Evolutionary conservation across 192 early-diverging fungal genomes (phyloP).

Genomic region (Coemansia sp.): DNA sequence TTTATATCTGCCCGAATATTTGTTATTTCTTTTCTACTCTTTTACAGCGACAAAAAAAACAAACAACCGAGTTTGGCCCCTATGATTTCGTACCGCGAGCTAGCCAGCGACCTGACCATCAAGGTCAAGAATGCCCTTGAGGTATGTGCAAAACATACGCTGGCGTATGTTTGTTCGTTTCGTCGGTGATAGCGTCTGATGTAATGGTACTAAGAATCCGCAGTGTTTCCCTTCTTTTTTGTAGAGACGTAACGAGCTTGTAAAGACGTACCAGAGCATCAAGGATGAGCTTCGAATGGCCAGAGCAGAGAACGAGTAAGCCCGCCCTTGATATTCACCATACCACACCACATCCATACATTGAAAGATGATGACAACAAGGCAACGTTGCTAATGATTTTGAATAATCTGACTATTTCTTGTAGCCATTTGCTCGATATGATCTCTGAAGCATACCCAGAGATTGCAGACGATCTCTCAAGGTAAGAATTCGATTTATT

Average conservation of each 20-base stretch:
- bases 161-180: slow-evolving; percentile 3
- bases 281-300: slow-evolving; percentile 24
- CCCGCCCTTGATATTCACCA: neutral
- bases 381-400: neutral
- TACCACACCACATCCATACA: neutral
- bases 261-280: slow-evolving; percentile 33
- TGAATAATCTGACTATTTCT: neutral
- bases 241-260: slow-evolving; percentile 44
- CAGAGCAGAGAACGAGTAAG: slow-evolving; percentile 52
- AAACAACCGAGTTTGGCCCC: neutral
- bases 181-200: neutral
- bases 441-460: slow-evolving; percentile 42
- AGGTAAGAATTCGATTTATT: slow-evolving; percentile 22
- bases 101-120: slow-evolving; percentile 39
- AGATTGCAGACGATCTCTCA: slow-evolving; percentile 39
- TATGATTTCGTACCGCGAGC: slow-evolving; percentile 50
- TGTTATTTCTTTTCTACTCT: slow-evolving; percentile 5
- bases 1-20: slow-evolving; percentile 8
- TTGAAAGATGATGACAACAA: neutral
- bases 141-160: slow-evolving; percentile 13
- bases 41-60: neutral
- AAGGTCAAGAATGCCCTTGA: slow-evolving; percentile 50
- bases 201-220: neutral
- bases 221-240: neutral
- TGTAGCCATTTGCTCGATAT: slow-evolving; percentile 53